phyloP scores from a whole-genome alignment of 805 yeast species.

The Ogataea methanolica region DNA sequence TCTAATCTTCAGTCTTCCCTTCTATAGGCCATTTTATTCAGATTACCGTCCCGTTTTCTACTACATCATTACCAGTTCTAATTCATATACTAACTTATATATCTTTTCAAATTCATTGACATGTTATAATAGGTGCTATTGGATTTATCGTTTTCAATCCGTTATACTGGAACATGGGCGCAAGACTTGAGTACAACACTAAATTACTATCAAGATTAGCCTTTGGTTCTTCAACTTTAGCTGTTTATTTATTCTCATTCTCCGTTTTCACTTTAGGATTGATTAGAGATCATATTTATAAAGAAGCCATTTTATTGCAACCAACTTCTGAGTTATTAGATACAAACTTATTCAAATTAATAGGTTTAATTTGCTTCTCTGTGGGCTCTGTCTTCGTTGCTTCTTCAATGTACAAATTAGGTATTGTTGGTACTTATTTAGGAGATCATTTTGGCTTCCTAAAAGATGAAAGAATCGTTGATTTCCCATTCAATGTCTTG shows the following conservation, averaged over 20 bases:
- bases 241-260: slow-evolving; percentile 81
- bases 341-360: slow-evolving; percentile 28
- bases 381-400: slow-evolving; percentile 78
- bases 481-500: slow-evolving; percentile 87
- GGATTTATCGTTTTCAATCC: slow-evolving; percentile 85
- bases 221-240: slow-evolving; percentile 59
- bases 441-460: slow-evolving; percentile 97
- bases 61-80: too few species aligned
- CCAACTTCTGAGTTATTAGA: slow-evolving; percentile 56
- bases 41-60: too few species aligned
- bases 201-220: slow-evolving; percentile 71
- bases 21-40: too few species aligned
- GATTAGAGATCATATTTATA: slow-evolving; percentile 70
- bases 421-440: slow-evolving; percentile 92
- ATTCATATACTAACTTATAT: too few species aligned
- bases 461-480: slow-evolving; percentile 84
- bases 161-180: slow-evolving; percentile 90
- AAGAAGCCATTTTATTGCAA: slow-evolving; percentile 67
- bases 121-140: slow-evolving; percentile 38
- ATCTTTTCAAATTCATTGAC: too few species aligned
- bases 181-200: slow-evolving; percentile 78
- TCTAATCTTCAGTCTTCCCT: too few species aligned
- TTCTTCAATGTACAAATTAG: slow-evolving; percentile 85
- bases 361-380: slow-evolving; percentile 53
- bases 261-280: slow-evolving; percentile 85